Evolutionary conservation across 345 rosid species (phyloP).

Genomic region (Dipteronia dyeriana): DNA sequence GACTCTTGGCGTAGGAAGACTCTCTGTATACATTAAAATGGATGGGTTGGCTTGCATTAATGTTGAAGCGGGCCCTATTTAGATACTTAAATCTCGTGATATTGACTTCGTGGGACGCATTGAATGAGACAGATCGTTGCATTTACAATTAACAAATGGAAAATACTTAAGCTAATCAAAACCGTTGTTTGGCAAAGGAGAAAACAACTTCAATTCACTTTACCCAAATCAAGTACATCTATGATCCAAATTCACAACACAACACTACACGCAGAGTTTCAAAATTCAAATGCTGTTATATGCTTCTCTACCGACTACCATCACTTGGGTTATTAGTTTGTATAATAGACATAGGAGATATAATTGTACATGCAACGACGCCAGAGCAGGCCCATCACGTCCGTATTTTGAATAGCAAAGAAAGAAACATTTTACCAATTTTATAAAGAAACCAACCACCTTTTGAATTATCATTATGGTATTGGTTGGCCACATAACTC

Average conservation of each 20-base stretch:
- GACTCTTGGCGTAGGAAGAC: neutral
- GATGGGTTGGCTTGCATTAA: neutral
- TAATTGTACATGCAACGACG: neutral
- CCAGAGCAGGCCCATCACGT: neutral
- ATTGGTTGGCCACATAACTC: neutral
- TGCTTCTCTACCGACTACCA: neutral
- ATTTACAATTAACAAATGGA: neutral
- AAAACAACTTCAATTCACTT: neutral
- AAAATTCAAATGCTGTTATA: neutral
- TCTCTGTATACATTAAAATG: neutral
- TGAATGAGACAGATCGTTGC: neutral
- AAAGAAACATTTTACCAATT: neutral
- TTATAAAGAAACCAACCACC: neutral
- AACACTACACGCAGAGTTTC: too few species aligned
- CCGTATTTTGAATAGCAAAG: neutral
- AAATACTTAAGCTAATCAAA: neutral
- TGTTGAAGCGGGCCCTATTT: constrained; percentile 12
- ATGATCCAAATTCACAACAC: too few species aligned
- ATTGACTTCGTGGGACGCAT: constrained; percentile 11
- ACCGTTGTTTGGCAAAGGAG: too few species aligned
- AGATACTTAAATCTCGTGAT: constrained; percentile 24
- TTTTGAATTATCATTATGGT: neutral
- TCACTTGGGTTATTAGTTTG: neutral
- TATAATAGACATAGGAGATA: neutral
- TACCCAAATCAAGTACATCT: neutral